Base-by-base conservation (phyloP, 2,329 filamentous ascomycete genomes). In the Fonsecaea monophora region DNA sequence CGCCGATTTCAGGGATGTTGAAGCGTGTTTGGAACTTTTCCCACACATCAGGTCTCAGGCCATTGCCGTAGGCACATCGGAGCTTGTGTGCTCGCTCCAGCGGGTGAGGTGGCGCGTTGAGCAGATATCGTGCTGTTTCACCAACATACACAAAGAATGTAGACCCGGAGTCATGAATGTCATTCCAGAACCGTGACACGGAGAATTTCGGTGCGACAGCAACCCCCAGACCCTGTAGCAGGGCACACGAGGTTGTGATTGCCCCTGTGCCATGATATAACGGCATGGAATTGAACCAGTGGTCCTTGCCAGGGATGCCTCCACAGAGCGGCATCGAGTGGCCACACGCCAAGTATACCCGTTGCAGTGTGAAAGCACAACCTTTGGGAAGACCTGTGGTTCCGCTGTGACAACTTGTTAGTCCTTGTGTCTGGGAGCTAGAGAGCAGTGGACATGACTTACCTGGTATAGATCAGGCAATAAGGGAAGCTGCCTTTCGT, bases 351-450 rank as follows among this genome's bases (percentile, higher is more conserved):
- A 71, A 73, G 56, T 81, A 80, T 5, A 84, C 74, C 53, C 84
- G 81, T 2, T 80, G 77, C 8, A 84, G 82, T 18, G 86, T 86
- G 71, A 91, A 87, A 0, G 83, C 76, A 71, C 88, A 89, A 0
- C 87, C 90, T 76, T 94, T 94, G 10, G 91, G 90, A 70, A 91
- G 77, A 2, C 91, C 91, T 0, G 91, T 93, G 0, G 91, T 93
- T 40, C 62, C 60, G 37, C 63, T 55, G 56, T 12, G 42, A 61
- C 12, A 30, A 38, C 12, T 13, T 48, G 3, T 34, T 8, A 9
- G 30, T 32, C 15, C 38, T 35, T 61, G 21, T 35, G 54, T 21
- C 53, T 25, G 25, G 30, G 30, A 8, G 8, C 35, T 34, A n/a
- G 12, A 32, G 8, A 55, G 25, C 12, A 8, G 10, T 42, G 10